Base-by-base conservation (phyloP, 2,329 filamentous ascomycete genomes). In the Colletotrichum noveboracense region DNA sequence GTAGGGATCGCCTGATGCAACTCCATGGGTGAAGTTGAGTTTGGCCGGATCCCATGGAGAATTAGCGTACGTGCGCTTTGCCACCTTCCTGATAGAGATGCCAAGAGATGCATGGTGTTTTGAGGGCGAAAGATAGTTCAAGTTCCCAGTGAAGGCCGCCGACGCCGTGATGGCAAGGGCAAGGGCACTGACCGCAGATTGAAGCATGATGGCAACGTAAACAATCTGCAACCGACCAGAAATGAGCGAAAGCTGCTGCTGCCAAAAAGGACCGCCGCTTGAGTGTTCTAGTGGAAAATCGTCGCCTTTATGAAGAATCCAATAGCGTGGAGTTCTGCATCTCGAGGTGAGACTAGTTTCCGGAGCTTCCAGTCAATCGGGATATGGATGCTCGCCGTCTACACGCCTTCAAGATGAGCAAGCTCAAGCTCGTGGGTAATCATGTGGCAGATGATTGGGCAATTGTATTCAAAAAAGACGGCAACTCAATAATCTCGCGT, bases 61-160 rank as follows among this genome's bases (percentile, higher is more conserved):
- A n/a, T 85, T 86, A 26, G 86, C 85, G 58, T 81, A 78, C 66
- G 87, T 89, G 48, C 91, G 88, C 81, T 90, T 90, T 60, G 89
- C 87, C 65, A 94, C 89, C 77, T 90, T 91, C 65, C 88, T 88
- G 16, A 94, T 87, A n/a, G 92, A 89, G 61, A 95, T 90, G 7
- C 92, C 93, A 13, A 95, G 86, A 48, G 87, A 86, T 6, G 90
- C 88, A 78, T 94, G 93, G 58, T 92, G 89, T 55, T 89, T 87
- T 2, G 93, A 94, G 7, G 93, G 93, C 79, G 90, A 93, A 66
- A 88, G 87, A 81, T 94, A 95, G 84, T 94, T 94, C 76, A 94
- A 81, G 80, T 94, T 94, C 6, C 82, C 82, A 3, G 70, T 75
- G 14, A 74, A 75, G 9, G 73, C 62, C 2, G 38, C 73, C 14